Evolutionary conservation across 371 early-diverging fungal genomes (phyloP).

Genomic region (Mucor sp.): DNA sequence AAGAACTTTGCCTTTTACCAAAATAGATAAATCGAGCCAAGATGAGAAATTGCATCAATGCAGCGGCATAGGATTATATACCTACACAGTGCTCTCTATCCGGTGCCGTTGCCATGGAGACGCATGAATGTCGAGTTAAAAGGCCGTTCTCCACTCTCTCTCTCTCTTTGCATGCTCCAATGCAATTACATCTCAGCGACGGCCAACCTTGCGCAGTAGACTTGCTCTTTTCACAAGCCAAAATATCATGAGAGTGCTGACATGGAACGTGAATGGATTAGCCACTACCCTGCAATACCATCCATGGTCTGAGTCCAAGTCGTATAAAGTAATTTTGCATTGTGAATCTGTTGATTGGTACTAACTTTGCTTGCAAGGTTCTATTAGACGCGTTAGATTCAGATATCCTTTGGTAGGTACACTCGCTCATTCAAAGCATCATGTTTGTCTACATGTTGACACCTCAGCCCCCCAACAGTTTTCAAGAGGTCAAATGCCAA

Average conservation of each 20-base stretch:
- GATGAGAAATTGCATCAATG: too few species aligned
- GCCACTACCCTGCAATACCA: constrained; percentile 60
- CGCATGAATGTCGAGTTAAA: not conserved
- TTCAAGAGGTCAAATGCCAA: constrained; percentile 83
- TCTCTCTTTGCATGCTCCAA: too few species aligned
- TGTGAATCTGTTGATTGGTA: not conserved
- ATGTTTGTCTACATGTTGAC: constrained; percentile 11
- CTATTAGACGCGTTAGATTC: constrained; percentile 61
- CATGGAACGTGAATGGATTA: constrained; percentile 73
- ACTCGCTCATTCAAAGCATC: not conserved
- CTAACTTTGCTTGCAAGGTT: constrained; percentile 27
- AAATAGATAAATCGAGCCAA: too few species aligned
- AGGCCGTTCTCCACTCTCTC: too few species aligned
- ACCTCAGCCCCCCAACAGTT: constrained; percentile 17
- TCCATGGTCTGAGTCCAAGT: constrained; percentile 57
- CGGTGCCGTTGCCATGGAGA: not conserved
- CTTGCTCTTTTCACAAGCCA: not conserved
- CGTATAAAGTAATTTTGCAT: constrained; percentile 49
- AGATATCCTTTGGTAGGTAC: constrained; percentile 69
- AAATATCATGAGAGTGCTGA: constrained; percentile 55
- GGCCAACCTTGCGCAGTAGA: not conserved
- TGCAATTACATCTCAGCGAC: not conserved
- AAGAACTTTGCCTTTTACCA: not conserved
- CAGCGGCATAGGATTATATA: not conserved
- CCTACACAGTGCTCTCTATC: too few species aligned